Conservation (phyloP, 495 filamentous ascomycete species). For the Penicillium mononematosum region DNA sequence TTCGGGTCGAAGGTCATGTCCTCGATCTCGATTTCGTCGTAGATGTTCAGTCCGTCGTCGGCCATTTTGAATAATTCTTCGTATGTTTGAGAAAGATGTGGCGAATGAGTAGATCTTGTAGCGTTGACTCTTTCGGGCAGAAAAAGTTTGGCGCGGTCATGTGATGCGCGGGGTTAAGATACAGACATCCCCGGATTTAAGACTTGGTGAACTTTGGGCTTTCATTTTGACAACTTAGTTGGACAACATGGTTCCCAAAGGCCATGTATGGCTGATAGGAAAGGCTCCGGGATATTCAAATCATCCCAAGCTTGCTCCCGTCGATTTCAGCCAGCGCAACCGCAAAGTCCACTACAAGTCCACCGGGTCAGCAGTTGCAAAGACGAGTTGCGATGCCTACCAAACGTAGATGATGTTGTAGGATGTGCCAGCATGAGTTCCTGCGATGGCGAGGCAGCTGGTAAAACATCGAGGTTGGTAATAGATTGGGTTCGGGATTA, state of each 20-base stretch:
- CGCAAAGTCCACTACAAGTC: no score
- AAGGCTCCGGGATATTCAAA: no score
- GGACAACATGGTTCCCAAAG: no score
- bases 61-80: slow-evolving; percentile 50
- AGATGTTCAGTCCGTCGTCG: slow-evolving; percentile 70
- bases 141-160: slow-evolving; percentile 35
- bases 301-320: no score
- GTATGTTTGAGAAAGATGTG: slow-evolving; percentile 6
- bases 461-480: slow-evolving; percentile 10
- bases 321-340: no score
- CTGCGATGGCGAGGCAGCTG: slow-evolving; percentile 9
- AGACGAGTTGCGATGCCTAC: no score
- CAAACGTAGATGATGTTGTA: slow-evolving; percentile 12
- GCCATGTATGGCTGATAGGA: no score
- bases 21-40: slow-evolving; percentile 99
- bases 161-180: slow-evolving; percentile 24
- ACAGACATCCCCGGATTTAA: slow-evolving; percentile 6
- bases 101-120: slow-evolving; percentile 3
- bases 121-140: background rate
- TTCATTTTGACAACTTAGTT: background rate
- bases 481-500: background rate
- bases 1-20: slow-evolving; percentile 91
- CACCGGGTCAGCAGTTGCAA: no score
- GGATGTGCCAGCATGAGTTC: background rate
- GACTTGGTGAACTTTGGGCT: background rate